Conservation (phyloP, 2,329 filamentous ascomycete genomes). For the Fragosphaeria purpurea region DNA sequence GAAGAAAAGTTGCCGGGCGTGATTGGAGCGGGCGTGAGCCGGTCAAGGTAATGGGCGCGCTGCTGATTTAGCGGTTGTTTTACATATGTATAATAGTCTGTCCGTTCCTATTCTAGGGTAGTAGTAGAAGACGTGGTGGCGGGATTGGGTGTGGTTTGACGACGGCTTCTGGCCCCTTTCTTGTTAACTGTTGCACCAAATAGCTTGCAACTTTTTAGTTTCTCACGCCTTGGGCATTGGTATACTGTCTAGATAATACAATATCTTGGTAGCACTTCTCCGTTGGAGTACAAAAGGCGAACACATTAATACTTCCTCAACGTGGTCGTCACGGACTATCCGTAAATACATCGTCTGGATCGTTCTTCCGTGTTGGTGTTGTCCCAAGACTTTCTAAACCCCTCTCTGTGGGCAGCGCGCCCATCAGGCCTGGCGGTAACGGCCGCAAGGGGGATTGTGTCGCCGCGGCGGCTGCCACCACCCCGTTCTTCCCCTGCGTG, state of each 20-base stretch:
- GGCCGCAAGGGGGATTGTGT: constrained; percentile 21
- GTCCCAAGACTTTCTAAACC: constrained; percentile 39
- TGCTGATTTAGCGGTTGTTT: neutral
- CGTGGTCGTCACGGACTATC: no score
- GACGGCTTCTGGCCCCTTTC: no score
- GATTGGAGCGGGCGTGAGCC: constrained; percentile 86
- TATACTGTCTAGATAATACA: no score
- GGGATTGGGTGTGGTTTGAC: no score
- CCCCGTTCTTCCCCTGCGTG: neutral
- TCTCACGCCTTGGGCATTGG: no score
- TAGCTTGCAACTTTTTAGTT: no score
- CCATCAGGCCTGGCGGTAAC: constrained; percentile 16
- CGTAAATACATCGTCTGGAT: constrained; percentile 17
- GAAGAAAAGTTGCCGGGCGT: constrained; percentile 84
- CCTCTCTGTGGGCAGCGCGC: constrained; percentile 24
- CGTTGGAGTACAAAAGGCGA: no score
- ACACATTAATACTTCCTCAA: no score
- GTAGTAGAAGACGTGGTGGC: no score
- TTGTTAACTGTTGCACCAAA: no score
- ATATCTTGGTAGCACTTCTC: no score
- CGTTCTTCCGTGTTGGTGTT: constrained; percentile 26
- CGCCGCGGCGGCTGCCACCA: neutral
- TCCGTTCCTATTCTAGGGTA: neutral
- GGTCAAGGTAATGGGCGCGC: constrained; percentile 43
- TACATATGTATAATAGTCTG: neutral